These are phyloP conservation scores for Knoxia roxburghii DNA, from an alignment of 257 asterid genomes.

Conservation along the genomic window DNA sequence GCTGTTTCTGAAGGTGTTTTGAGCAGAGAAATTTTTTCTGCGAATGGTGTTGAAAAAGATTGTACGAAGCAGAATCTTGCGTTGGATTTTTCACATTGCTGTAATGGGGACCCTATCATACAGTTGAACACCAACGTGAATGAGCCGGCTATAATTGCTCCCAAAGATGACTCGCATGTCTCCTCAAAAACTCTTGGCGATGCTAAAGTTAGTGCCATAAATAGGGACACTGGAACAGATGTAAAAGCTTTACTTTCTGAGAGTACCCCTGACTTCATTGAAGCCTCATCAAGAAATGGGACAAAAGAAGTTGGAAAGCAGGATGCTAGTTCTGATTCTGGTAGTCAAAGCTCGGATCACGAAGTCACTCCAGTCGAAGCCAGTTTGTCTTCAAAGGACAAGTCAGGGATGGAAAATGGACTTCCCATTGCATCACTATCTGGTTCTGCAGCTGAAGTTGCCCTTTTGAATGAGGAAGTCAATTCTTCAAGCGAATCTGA, in stretches of 20 bases:
- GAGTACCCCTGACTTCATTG: slow-evolving; percentile 9
- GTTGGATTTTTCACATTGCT: not conserved
- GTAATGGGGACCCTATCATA: not conserved
- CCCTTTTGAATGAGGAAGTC: not conserved
- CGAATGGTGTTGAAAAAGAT: slow-evolving; percentile 11
- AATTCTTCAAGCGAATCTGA: not conserved
- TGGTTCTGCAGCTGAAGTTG: not conserved
- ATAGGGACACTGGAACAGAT: not conserved
- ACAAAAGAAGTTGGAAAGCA: not conserved
- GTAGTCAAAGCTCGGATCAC: not conserved
- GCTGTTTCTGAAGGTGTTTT: slow-evolving; percentile 6
- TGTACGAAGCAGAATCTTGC: slow-evolving; percentile 3
- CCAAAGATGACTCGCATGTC: slow-evolving; percentile 6
- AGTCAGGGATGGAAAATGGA: slow-evolving; percentile 7
- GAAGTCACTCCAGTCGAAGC: not conserved
- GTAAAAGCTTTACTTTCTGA: slow-evolving; percentile 4
- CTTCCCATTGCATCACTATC: slow-evolving; percentile 5
- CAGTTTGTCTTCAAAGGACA: not conserved
- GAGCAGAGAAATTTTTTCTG: slow-evolving; percentile 9
- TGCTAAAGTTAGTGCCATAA: slow-evolving; percentile 10
- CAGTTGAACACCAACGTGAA: slow-evolving; percentile 11
- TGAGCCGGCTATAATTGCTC: not conserved
- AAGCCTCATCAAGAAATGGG: not conserved
- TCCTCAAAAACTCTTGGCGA: slow-evolving; percentile 8
- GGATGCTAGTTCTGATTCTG: slow-evolving; percentile 6